phyloP scores from a whole-genome alignment of 805 yeast species.

The Komagataella pastoris region DNA sequence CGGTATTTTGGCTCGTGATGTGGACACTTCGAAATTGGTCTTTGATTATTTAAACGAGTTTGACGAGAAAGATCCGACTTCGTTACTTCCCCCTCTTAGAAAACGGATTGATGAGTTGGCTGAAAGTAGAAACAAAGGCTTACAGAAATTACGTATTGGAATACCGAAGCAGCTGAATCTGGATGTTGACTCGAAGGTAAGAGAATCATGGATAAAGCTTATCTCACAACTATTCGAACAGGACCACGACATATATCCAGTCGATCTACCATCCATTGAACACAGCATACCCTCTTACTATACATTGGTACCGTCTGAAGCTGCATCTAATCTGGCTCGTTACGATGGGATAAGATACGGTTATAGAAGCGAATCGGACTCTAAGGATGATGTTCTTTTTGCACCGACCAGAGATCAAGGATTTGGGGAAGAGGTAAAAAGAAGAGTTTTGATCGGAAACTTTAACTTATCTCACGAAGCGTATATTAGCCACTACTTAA shows the following conservation, averaged over 20 bases:
- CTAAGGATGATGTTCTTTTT: constrained; percentile 22
- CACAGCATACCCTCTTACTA: constrained; percentile 70
- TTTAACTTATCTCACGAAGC: constrained; percentile 73
- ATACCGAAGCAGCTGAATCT: constrained; percentile 57
- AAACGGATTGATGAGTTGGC: constrained; percentile 7
- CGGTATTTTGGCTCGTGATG: constrained; percentile 54
- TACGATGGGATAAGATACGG: constrained; percentile 91
- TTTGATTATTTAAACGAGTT: constrained; percentile 40
- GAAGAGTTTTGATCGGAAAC: constrained; percentile 76
- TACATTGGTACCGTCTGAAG: constrained; percentile 85
- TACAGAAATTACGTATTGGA: constrained; percentile 40
- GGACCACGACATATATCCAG: constrained; percentile 37
- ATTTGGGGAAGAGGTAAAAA: constrained; percentile 74
- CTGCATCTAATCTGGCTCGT: constrained; percentile 80
- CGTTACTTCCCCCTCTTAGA: constrained; percentile 26
- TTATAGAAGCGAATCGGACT: constrained; percentile 22
- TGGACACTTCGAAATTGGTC: constrained; percentile 30
- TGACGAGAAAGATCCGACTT: constrained; percentile 77
- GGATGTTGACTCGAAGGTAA: constrained; percentile 35
- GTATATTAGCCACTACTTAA: constrained; percentile 55
- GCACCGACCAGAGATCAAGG: constrained; percentile 48
- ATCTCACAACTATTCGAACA: constrained; percentile 35
- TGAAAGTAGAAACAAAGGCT: constrained; percentile 3
- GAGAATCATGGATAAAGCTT: constrained; percentile 30
- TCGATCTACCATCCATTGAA: constrained; percentile 60